phyloP scores from a whole-genome alignment of 805 yeast genomes.

The Scheffersomyces ergatensis region DNA sequence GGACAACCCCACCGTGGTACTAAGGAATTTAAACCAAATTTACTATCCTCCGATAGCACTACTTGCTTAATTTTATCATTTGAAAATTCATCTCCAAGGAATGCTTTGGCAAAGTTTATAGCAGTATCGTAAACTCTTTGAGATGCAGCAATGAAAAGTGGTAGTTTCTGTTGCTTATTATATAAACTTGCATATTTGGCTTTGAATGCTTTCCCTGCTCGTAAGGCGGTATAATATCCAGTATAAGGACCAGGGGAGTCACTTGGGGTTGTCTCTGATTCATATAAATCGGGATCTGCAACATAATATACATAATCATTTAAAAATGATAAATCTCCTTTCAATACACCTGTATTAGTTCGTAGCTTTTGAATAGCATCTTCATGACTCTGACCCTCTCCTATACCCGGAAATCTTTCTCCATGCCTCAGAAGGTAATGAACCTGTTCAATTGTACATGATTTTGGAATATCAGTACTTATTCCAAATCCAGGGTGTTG shows the following conservation, averaged over 20 bases:
- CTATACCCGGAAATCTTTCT: conserved; percentile 54
- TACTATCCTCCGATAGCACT: conserved; percentile 45
- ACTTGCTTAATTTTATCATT: conserved; percentile 32
- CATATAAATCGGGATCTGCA: conserved; percentile 33
- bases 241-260: conserved; percentile 44
- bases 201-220: conserved; percentile 50
- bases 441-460: conserved; percentile 61
- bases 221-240: conserved; percentile 49
- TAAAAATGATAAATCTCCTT: conserved; percentile 54
- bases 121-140: conserved; percentile 58
- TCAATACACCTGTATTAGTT: conserved; percentile 27
- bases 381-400: conserved; percentile 8
- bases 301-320: conserved; percentile 52
- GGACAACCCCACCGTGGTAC: conserved; percentile 51
- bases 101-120: conserved; percentile 55
- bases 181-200: conserved; percentile 48
- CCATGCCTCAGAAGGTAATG: conserved; percentile 77
- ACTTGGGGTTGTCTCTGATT: conserved; percentile 51
- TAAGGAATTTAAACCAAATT: conserved; percentile 57
- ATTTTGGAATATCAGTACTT: conserved; percentile 46
- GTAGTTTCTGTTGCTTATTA: conserved; percentile 33
- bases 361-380: conserved; percentile 23
- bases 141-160: conserved; percentile 54
- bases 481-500: conserved; percentile 54
- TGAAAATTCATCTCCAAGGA: conserved; percentile 46